Evolutionary conservation across 352 stramenopile species (phyloP).

Genomic region (Phytopythium chamaehyphon): DNA sequence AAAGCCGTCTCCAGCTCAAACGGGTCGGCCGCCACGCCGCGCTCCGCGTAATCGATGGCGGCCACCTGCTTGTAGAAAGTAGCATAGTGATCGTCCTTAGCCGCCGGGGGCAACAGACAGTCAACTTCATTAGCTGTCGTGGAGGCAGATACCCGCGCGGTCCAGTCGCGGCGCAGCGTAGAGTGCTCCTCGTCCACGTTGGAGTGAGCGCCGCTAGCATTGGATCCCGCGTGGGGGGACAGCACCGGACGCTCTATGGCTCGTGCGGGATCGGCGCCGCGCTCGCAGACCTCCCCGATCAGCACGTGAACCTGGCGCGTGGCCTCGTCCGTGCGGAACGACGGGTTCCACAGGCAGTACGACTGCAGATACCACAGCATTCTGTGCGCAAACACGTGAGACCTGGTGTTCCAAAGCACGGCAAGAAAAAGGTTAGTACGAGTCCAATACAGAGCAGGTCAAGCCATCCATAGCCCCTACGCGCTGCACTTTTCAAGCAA

Average conservation of each 20-base stretch:
- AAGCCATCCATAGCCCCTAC: conserved; percentile 19
- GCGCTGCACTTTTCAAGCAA: conserved; percentile 75
- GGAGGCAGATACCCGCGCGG: conserved; percentile 11
- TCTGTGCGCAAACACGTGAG: conserved; percentile 82
- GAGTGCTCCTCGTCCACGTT: conserved; percentile 12
- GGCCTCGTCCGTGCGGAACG: conserved; percentile 51
- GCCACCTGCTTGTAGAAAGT: conserved; percentile 44
- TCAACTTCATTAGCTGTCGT: conserved; percentile 43
- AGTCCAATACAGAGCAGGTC: background rate
- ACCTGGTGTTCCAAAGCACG: conserved; percentile 23
- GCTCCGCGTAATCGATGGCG: conserved; percentile 38
- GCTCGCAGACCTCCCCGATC: conserved; percentile 72
- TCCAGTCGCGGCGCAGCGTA: conserved; percentile 13
- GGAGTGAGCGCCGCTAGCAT: conserved; percentile 11
- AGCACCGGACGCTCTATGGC: conserved; percentile 27
- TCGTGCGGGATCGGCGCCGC: conserved; percentile 41
- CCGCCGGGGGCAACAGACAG: conserved; percentile 32
- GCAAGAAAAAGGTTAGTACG: background rate
- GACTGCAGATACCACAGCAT: conserved; percentile 84
- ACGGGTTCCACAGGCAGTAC: conserved; percentile 63
- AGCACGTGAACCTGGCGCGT: conserved; percentile 66
- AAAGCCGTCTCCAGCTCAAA: conserved; percentile 73
- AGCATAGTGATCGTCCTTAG: conserved; percentile 63
- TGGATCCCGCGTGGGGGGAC: background rate
- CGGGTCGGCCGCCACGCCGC: conserved; percentile 32